Conservation (phyloP, 371 early-diverging fungal genomes). For the Mucor irregularis region DNA sequence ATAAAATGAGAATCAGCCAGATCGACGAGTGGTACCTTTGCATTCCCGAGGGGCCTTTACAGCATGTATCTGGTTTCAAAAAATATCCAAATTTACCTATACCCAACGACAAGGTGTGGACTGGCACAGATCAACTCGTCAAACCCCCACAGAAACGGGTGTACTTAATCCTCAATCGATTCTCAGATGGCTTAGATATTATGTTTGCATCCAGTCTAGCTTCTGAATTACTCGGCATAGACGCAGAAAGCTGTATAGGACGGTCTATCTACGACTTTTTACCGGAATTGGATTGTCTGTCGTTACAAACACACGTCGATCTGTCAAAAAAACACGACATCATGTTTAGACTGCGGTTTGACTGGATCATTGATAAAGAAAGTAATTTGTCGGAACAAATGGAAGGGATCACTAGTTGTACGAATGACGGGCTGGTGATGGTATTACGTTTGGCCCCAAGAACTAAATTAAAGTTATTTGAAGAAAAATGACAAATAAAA, state of each 20-base stretch:
- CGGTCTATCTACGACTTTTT: constrained; percentile 27
- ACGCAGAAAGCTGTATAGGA: constrained; percentile 18
- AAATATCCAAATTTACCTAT: constrained; percentile 7
- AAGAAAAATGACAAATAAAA: too few relatives aligned
- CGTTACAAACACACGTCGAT: constrained; percentile 24
- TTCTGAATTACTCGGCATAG: constrained; percentile 20
- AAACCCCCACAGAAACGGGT: constrained; percentile 23
- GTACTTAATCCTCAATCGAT: constrained; percentile 42
- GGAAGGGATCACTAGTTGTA: constrained; percentile 37
- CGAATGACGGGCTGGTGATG: constrained; percentile 44
- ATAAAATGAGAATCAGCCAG: constrained; percentile 36
- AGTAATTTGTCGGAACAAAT: constrained; percentile 14
- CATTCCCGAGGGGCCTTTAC: constrained; percentile 26
- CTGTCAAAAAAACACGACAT: constrained; percentile 29
- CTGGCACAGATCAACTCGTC: background rate
- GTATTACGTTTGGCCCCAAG: constrained; percentile 19
- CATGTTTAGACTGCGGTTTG: constrained; percentile 36
- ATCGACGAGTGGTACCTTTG: constrained; percentile 33
- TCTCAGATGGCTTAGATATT: constrained; percentile 25
- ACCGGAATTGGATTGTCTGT: constrained; percentile 17
- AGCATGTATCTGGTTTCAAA: constrained; percentile 35
- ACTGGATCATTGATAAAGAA: constrained; percentile 32
- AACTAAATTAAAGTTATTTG: too few relatives aligned
- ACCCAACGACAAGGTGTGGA: constrained; percentile 2
- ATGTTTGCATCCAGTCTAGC: constrained; percentile 27